Percentiles rank a stretch among this genome's conserved stretches.
phyloP scores from a whole-genome alignment of 169 alveolate species.

The Cryptosporidium ryanae region DNA sequence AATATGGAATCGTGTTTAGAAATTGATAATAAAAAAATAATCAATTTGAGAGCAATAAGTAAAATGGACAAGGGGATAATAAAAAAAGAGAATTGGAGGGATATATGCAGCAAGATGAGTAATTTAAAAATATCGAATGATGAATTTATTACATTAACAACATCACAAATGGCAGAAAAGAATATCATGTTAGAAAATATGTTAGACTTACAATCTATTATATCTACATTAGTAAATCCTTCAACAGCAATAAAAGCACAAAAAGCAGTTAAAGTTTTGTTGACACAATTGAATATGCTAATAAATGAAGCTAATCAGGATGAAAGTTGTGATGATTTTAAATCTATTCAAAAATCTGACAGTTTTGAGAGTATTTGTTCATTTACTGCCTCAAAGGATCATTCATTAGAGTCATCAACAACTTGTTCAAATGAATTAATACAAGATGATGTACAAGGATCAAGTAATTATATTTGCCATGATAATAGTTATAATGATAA shows the following conservation, averaged over 20 bases:
- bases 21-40: background rate
- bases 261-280: conserved; percentile 45
- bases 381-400: background rate
- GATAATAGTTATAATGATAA: background rate
- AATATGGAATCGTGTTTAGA: background rate
- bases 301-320: conserved; percentile 17
- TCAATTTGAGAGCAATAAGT: background rate
- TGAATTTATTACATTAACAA: conserved; percentile 50
- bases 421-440: conserved; percentile 22
- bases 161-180: conserved; percentile 58
- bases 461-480: background rate
- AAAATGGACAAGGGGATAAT: background rate
- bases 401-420: conserved; percentile 62
- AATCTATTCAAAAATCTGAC: background rate
- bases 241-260: conserved; percentile 70
- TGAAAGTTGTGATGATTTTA: background rate
- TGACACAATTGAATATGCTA: conserved; percentile 36
- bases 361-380: background rate
- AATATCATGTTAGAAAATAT: conserved; percentile 42
- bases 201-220: conserved; percentile 49
- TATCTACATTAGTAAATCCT: conserved; percentile 49
- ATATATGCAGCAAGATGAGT: conserved; percentile 41
- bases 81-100: conserved; percentile 62
- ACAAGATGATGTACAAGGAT: background rate
- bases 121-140: conserved; percentile 39